These are phyloP conservation scores for Chaetomium tenue DNA, from an alignment of 495 filamentous ascomycete species.

Conservation along the genomic window DNA sequence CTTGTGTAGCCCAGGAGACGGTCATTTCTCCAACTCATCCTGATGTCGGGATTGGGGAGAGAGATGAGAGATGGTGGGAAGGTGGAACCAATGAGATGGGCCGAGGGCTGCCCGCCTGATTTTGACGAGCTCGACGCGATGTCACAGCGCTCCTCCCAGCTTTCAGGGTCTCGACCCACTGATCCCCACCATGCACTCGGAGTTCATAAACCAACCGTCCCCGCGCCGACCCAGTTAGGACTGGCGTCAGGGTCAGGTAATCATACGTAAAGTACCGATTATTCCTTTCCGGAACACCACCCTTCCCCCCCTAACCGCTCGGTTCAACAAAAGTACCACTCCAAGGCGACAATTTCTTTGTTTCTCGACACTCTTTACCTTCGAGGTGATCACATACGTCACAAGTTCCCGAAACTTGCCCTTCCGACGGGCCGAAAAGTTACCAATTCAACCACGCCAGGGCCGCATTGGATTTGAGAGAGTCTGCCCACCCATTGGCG, in stretches of 20 bases:
- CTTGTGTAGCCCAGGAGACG: neutral
- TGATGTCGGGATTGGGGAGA: neutral
- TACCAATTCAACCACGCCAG: neutral
- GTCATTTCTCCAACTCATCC: neutral
- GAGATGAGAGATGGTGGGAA: neutral
- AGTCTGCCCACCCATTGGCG: neutral
- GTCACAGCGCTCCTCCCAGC: conserved; percentile 3
- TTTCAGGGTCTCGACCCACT: neutral
- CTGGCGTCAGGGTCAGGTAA: neutral
- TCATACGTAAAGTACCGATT: neutral
- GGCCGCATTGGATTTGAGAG: neutral
- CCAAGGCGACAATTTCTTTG: conserved; percentile 14
- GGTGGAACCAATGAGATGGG: neutral
- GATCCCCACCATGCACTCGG: conserved; percentile 6
- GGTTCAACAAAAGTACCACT: neutral
- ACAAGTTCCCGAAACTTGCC: neutral
- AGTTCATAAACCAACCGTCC: conserved; percentile 6
- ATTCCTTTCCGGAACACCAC: conserved; percentile 4
- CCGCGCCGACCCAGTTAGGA: neutral
- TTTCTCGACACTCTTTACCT: conserved; percentile 15
- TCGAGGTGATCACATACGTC: conserved; percentile 1
- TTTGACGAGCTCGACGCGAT: no score
- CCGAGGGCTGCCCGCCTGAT: conserved; percentile 1
- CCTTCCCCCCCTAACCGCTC: conserved; percentile 3
- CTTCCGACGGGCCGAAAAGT: neutral